Evolutionary conservation across 2,329 filamentous ascomycete genomes (phyloP).

Genomic region (Mycogone perniciosa): DNA sequence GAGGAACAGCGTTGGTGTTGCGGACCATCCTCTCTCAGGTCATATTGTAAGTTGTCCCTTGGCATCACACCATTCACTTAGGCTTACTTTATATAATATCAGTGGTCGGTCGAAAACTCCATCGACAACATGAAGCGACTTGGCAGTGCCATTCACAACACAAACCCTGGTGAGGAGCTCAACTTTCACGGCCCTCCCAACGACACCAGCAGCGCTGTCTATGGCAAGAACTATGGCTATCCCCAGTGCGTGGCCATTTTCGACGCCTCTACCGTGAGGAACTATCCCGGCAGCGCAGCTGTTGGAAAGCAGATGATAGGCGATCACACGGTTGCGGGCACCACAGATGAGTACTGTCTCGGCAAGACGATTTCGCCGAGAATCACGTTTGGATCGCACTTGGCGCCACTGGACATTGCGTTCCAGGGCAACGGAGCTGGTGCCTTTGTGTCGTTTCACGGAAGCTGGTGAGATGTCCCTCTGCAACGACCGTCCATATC

Average conservation of each 20-base stretch:
- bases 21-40: slow-evolving; percentile 46
- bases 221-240: slow-evolving; percentile 53
- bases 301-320: slow-evolving; percentile 20
- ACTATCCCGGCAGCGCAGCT: slow-evolving; percentile 27
- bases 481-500: not conserved
- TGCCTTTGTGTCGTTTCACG: slow-evolving; percentile 58
- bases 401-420: slow-evolving; percentile 58
- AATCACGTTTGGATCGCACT: slow-evolving; percentile 40
- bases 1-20: slow-evolving; percentile 62
- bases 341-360: slow-evolving; percentile 20
- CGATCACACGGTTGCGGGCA: slow-evolving; percentile 16
- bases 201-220: slow-evolving; percentile 15
- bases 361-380: slow-evolving; percentile 16
- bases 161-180: slow-evolving; percentile 66
- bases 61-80: not conserved
- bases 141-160: slow-evolving; percentile 52
- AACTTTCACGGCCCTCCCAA: slow-evolving; percentile 59
- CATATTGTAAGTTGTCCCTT: slow-evolving; percentile 27
- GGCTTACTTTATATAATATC: not conserved
- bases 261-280: slow-evolving; percentile 29
- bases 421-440: slow-evolving; percentile 49
- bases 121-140: slow-evolving; percentile 52
- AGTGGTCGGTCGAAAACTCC: slow-evolving; percentile 58
- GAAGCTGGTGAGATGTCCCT: slow-evolving; percentile 41
- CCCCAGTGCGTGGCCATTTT: slow-evolving; percentile 57